Percentiles rank a stretch among this genome's conserved stretches.
Conservation (phyloP, 345 rosid genomes). For the Rhizophora mangle region DNA sequence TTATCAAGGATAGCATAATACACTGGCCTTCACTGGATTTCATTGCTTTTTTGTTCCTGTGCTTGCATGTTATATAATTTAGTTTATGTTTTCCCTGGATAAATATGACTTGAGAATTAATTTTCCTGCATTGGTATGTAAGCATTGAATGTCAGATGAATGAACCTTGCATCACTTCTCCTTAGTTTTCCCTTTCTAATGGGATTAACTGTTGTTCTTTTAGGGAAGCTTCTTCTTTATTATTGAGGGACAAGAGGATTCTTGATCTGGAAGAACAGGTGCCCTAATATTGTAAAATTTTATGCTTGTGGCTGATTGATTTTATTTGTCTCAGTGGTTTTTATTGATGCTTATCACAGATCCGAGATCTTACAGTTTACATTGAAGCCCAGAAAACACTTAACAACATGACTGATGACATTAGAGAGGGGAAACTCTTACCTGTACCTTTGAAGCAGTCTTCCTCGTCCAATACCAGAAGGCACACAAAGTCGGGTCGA, state of each 20-base stretch:
- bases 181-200: neutral
- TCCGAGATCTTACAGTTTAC: conserved; percentile 71
- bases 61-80: neutral
- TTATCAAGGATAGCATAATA: neutral
- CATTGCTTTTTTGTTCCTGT: neutral
- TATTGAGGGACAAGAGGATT: conserved; percentile 54
- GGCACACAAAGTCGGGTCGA: conserved; percentile 46
- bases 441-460: conserved; percentile 56
- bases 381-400: conserved; percentile 76
- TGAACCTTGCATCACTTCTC: neutral
- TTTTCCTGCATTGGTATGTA: neutral
- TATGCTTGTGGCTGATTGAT: neutral
- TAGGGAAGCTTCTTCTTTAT: conserved; percentile 47
- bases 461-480: conserved; percentile 41
- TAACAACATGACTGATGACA: conserved; percentile 46
- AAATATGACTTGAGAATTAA: neutral
- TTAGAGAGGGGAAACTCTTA: conserved; percentile 59
- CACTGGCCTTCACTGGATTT: neutral
- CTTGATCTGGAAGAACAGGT: conserved; percentile 90
- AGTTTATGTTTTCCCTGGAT: neutral
- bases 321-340: conserved; percentile 5
- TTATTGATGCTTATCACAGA: conserved; percentile 37
- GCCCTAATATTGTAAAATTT: neutral
- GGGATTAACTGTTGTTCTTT: neutral
- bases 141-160: neutral